Conservation (phyloP, 257 asterid genomes). For the Solanum habrochaites region DNA sequence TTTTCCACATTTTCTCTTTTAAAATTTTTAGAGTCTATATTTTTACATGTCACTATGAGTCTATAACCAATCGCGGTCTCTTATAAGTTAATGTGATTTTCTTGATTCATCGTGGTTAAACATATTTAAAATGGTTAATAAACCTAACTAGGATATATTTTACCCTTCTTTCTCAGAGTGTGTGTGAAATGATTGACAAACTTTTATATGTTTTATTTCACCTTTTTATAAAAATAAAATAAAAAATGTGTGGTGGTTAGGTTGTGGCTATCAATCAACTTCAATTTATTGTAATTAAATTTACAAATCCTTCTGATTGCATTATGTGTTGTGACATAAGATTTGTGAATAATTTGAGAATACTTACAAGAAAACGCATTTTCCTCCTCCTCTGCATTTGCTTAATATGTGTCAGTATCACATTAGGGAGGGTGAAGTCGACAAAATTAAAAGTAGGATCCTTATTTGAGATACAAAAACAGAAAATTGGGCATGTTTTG, state of each 20-base stretch:
- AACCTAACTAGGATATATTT: not conserved
- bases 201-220: not conserved
- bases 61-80: not conserved
- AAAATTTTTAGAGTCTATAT: not conserved
- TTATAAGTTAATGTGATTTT: not conserved
- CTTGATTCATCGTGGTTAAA: not conserved
- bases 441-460: not conserved
- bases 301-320: not conserved
- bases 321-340: not conserved
- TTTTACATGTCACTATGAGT: not conserved
- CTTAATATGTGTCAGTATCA: not conserved
- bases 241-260: not conserved
- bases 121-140: not conserved
- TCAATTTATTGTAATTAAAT: not conserved
- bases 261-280: not conserved
- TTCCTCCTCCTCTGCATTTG: not conserved
- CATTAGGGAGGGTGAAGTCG: not conserved
- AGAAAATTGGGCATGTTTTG: not conserved
- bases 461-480: not conserved
- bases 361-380: not conserved
- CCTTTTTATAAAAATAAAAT: not conserved
- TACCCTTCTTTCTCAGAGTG: not conserved
- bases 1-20: too few species aligned
- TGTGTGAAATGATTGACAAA: not conserved
- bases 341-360: not conserved